Base-by-base conservation (phyloP, 2,329 filamentous ascomycete species). In the Akanthomyces dipterigenus region DNA sequence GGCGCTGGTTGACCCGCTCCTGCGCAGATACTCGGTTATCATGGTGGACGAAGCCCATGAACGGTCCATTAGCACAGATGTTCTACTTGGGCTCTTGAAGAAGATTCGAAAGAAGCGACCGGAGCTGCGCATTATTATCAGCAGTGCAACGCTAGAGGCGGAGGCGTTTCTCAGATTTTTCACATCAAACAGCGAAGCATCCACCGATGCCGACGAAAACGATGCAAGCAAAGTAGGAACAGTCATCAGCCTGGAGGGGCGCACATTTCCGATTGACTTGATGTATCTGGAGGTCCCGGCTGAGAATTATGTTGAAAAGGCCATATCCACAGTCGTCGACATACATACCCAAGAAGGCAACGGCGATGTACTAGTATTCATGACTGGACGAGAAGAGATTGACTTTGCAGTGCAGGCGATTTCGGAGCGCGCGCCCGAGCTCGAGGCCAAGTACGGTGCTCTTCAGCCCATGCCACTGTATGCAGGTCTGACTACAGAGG, bases 41-140 rank as follows among this genome's bases (percentile, higher is more conserved):
- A 97, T 99, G 91, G 89, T 99, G 8, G 95, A 99, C 71, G 93
- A 98, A 75, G 95, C 93, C 7, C 95, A 99, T 71, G 93, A 98
- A 75, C 83, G 95, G 59, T 96, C 92, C 54, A 83, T 98, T 63
- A 96, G 91, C 72, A 96, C 93, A 0, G 95, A 99, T 70, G 85
- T 99, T 14, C 80, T 98, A 8, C 82, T 99, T 3, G 93, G 95
- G 93, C 78, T 98, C 16, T 75, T 99, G 43, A 97, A 96, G 73
- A 98, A 98, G 73, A 93, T 99, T 55, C 78, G 86, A 60, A 91
- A 85, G 72, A 88, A 86, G 69, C 82, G 95, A 48, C 83, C 88
- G 8, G 93, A 97, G 62, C 75, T 98, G 57, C 86, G 92, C 22
- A 89, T 98, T 64, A 87, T 99, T 55, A 84, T 99, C 70, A 96